phyloP scores from a whole-genome alignment of 2,329 filamentous ascomycete genomes.

The Paraphaeosphaeria sporulosa region DNA sequence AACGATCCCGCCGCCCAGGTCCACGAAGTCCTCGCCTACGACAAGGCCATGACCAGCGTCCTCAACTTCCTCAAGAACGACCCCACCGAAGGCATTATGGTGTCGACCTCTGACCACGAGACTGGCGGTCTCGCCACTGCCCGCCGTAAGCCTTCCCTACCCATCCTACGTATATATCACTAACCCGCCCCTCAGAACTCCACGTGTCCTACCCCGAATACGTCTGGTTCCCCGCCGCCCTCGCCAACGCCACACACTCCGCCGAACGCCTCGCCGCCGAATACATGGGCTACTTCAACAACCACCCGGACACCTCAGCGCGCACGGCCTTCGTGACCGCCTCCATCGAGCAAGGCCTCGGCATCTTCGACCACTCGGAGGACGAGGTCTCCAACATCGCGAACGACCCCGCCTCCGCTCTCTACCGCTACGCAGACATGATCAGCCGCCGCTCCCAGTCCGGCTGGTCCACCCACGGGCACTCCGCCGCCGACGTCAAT shows the following conservation, averaged over 20 bases:
- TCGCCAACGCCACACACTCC: conserved; percentile 80
- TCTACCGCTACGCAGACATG: conserved; percentile 79
- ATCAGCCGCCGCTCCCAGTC: conserved; percentile 86
- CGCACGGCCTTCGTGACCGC: conserved; percentile 69
- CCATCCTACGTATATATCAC: neutral
- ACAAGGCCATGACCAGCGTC: conserved; percentile 82
- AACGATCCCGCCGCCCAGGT: conserved; percentile 65
- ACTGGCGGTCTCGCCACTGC: conserved; percentile 88
- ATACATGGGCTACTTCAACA: conserved; percentile 67
- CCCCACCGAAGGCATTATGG: conserved; percentile 77
- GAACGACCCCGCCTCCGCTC: conserved; percentile 62
- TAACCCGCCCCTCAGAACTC: conserved; percentile 58
- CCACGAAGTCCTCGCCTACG: conserved; percentile 93
- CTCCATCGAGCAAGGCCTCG: conserved; percentile 74
- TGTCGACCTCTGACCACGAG: conserved; percentile 94
- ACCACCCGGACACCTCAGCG: conserved; percentile 39
- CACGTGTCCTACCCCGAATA: conserved; percentile 70
- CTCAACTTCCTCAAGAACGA: conserved; percentile 83
- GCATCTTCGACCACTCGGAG: conserved; percentile 75
- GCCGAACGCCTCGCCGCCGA: conserved; percentile 73
- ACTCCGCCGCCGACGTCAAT: conserved; percentile 90
- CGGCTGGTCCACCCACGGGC: conserved; percentile 94
- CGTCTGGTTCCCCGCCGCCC: conserved; percentile 81
- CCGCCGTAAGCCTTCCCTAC: conserved; percentile 64
- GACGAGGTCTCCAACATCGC: conserved; percentile 75